A percentile compares a stretch with the other conserved stretches of the same genome.
These are phyloP conservation scores for Calonectria henricotiae DNA, from an alignment of 2,329 filamentous ascomycete genomes.

Conservation along the genomic window DNA sequence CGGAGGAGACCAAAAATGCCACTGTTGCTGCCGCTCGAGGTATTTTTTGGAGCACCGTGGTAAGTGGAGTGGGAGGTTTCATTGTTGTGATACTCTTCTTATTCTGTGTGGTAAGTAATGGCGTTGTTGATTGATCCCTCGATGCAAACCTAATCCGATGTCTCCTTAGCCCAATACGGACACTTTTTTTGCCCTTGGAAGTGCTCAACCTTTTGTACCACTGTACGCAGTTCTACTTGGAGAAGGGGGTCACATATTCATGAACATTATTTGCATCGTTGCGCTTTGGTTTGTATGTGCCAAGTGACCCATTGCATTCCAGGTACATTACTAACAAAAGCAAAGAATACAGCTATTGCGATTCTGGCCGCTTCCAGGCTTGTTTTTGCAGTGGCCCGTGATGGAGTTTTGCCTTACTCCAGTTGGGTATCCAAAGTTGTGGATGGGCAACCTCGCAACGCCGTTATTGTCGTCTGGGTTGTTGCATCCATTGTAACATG, in stretches of 20 bases:
- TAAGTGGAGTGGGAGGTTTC: conserved; percentile 71
- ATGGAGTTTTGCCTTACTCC: conserved; percentile 74
- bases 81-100: conserved; percentile 72
- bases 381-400: conserved; percentile 75
- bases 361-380: conserved; percentile 74
- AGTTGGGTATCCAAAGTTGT: conserved; percentile 71
- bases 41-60: conserved; percentile 75
- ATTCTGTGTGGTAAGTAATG: conserved; percentile 67
- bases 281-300: conserved; percentile 67
- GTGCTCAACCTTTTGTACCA: conserved; percentile 73
- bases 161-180: conserved; percentile 66
- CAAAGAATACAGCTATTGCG: conserved; percentile 72
- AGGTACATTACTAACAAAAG: not conserved
- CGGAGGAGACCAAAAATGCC: conserved; percentile 75
- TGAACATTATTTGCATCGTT: conserved; percentile 72
- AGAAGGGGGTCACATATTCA: conserved; percentile 72
- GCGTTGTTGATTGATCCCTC: too few relatives aligned
- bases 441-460: conserved; percentile 73
- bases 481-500: conserved; percentile 71
- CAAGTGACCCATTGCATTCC: too few relatives aligned
- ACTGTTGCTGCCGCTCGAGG: conserved; percentile 70
- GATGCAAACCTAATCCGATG: not conserved
- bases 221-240: conserved; percentile 73
- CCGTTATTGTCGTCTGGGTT: conserved; percentile 72
- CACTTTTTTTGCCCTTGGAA: conserved; percentile 68